phyloP scores from a whole-genome alignment of 2,329 filamentous ascomycete genomes.

The Coleophoma crateriformis region DNA sequence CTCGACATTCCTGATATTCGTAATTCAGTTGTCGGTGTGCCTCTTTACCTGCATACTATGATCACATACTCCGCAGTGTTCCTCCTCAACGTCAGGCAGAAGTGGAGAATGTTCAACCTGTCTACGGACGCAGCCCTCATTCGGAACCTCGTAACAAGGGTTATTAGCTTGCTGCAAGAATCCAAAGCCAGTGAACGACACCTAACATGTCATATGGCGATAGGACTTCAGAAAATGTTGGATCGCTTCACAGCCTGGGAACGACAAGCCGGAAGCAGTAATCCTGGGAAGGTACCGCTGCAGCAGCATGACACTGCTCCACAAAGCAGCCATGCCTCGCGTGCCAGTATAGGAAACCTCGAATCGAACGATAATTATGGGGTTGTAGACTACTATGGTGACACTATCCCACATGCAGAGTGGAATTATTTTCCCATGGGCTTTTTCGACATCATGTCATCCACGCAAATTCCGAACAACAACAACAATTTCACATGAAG shows the following conservation, averaged over 20 bases:
- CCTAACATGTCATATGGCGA: conserved; percentile 30
- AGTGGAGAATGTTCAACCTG: conserved; percentile 28
- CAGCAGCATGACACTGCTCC: background rate
- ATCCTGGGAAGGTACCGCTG: no score
- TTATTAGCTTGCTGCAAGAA: conserved; percentile 26
- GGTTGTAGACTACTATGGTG: conserved; percentile 15
- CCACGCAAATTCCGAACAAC: background rate
- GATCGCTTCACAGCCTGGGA: conserved; percentile 6
- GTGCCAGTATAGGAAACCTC: conserved; percentile 5
- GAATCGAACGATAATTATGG: conserved; percentile 17
- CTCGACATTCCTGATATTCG: conserved; percentile 28
- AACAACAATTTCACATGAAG: no score
- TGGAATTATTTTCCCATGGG: conserved; percentile 14
- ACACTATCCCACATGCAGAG: background rate
- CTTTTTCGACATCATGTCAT: conserved; percentile 15
- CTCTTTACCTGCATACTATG: conserved; percentile 32
- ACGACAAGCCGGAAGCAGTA: background rate
- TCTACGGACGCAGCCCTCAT: conserved; percentile 28
- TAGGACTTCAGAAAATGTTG: conserved; percentile 30
- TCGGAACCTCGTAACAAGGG: conserved; percentile 24
- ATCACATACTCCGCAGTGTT: conserved; percentile 31
- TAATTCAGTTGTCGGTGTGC: conserved; percentile 26
- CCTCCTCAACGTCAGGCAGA: conserved; percentile 29
- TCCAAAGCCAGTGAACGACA: conserved; percentile 29
- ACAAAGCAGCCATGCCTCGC: background rate